Base-by-base conservation (phyloP, 2,329 filamentous ascomycete species). In the Claviceps sp. region DNA sequence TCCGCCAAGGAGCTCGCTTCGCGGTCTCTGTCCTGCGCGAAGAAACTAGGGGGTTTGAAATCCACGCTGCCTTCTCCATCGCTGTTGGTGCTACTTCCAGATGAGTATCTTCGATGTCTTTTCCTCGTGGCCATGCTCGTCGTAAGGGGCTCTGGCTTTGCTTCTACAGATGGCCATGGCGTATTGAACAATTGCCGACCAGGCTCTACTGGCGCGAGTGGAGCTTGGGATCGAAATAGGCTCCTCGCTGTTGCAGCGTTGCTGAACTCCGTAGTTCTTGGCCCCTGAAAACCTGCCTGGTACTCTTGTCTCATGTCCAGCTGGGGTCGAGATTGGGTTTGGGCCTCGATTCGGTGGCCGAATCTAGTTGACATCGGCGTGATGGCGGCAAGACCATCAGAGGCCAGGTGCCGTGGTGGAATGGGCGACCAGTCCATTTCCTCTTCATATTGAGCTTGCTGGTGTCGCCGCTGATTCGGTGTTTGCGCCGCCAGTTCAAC, bases 381-480 rank as follows among this genome's bases (percentile, higher is more conserved):
- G 38, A 71, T 64, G 6, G 43, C 5, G 16, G n/a, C 9, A 46
- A 69, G 64, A 45, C 73, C 66, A 54, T 70, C 73, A 61, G 82
- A 81, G 8, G 76, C 77, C 50, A 77, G 75, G 54, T 81, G 68
- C 48, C 71, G 69, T n/a, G 75, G 74, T 52, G 71, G 69, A 0
- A 79, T 80, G 0, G 83, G 82, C 2, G 81, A 78, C 81, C 85
- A 88, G 60, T 89, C 86, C 86, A 90, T 89, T 52, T 77, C 76
- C 41, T 84, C 78, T 1, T 69, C 70, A 52, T 75, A 69, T 8
- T 70, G 66, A 1, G 61, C 50, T 22, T 61, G 55, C 38, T 57
- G 56, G 2, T 54, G 41, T 20, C 20, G 43, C 14, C 46, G 48
- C 13, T 44, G 45, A 4, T 20, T 48, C 1, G 59, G 55, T 13